phyloP scores from a whole-genome alignment of 176 grass and related monocot genomes.

The Eragrostis nindensis region DNA sequence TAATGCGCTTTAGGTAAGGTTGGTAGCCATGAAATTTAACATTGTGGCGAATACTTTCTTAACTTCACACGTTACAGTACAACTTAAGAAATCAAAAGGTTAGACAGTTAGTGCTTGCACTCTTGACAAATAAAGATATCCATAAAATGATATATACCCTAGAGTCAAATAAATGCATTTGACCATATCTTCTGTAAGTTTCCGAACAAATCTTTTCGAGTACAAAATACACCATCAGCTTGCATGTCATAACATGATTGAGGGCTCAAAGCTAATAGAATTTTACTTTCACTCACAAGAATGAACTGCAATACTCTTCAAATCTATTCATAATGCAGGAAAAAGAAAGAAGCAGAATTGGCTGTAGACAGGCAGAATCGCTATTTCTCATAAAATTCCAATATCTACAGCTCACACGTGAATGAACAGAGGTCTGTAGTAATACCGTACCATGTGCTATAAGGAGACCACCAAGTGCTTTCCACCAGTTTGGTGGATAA shows the following conservation, averaged over 20 bases:
- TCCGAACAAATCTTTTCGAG: too few relatives aligned
- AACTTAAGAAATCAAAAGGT: background rate
- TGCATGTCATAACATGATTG: background rate
- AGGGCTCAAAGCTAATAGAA: slow-evolving; percentile 19
- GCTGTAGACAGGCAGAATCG: background rate
- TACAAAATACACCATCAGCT: background rate
- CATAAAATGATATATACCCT: background rate
- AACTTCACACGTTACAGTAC: background rate
- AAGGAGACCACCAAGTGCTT: slow-evolving; percentile 82
- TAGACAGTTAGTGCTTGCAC: background rate
- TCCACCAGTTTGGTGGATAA: slow-evolving; percentile 90
- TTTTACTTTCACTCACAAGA: background rate
- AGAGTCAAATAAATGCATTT: background rate
- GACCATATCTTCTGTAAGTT: background rate
- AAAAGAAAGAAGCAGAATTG: slow-evolving; percentile 16
- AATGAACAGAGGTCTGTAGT: slow-evolving; percentile 4
- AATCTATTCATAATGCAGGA: slow-evolving; percentile 1
- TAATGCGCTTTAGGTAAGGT: background rate
- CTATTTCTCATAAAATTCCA: background rate
- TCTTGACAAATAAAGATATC: background rate
- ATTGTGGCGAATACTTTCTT: background rate
- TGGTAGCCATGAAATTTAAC: background rate
- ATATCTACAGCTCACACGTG: slow-evolving; percentile 16
- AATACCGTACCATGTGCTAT: slow-evolving; percentile 84
- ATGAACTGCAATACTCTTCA: slow-evolving; percentile 4